These are phyloP conservation scores for Backusella morwellensis DNA, from an alignment of 192 early-diverging fungal species.

Conservation along the genomic window DNA sequence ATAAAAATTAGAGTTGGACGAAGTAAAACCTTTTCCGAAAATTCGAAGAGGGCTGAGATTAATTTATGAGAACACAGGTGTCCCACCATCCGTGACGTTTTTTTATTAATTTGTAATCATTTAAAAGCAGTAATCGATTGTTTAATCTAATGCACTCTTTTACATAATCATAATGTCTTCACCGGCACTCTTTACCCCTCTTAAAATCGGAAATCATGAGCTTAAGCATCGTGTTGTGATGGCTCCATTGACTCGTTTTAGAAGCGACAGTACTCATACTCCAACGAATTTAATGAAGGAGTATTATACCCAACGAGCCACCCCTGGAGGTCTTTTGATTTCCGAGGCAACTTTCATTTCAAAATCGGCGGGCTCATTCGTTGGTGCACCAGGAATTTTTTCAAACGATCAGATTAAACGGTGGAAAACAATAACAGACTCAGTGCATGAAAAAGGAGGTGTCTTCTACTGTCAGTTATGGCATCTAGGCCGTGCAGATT, in stretches of 20 bases:
- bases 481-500: slow-evolving; percentile 24
- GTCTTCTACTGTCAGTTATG: slow-evolving; percentile 59
- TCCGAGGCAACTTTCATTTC: slow-evolving; percentile 24
- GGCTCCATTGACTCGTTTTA: slow-evolving; percentile 22
- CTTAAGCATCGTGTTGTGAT: slow-evolving; percentile 25
- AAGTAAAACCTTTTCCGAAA: not conserved
- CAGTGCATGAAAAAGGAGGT: slow-evolving; percentile 54
- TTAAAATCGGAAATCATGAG: slow-evolving; percentile 7
- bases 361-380: slow-evolving; percentile 1
- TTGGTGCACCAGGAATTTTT: slow-evolving; percentile 31
- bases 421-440: slow-evolving; percentile 54
- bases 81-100: not conserved
- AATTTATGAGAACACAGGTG: too few species aligned
- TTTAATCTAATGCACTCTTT: not conserved
- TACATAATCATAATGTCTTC: not conserved
- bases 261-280: not conserved
- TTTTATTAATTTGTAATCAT: not conserved
- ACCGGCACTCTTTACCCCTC: slow-evolving; percentile 24
- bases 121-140: not conserved
- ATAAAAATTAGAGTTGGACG: not conserved
- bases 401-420: slow-evolving; percentile 37
- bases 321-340: slow-evolving; percentile 18
- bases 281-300: slow-evolving; percentile 12
- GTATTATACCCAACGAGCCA: slow-evolving; percentile 27
- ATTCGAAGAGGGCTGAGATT: too few species aligned